phyloP scores from a whole-genome alignment of 768 basidiomycete species.

The Lactarius psammicola region DNA sequence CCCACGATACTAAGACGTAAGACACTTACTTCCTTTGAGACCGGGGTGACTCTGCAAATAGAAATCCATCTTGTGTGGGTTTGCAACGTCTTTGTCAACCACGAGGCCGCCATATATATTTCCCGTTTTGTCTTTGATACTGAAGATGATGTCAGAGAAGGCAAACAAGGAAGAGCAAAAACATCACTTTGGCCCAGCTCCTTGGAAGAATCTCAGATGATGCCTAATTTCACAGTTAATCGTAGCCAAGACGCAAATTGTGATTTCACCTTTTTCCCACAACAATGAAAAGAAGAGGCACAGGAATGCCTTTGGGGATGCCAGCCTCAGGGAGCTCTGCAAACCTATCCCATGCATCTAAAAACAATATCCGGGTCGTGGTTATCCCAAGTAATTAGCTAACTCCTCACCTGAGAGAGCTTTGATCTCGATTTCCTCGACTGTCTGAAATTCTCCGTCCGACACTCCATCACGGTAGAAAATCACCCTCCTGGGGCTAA shows the following conservation, averaged over 20 bases:
- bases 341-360: constrained; percentile 21
- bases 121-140: constrained; percentile 20
- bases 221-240: constrained; percentile 40
- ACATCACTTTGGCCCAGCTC: constrained; percentile 20
- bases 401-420: constrained; percentile 26
- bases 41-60: constrained; percentile 28
- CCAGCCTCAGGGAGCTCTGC: constrained; percentile 3
- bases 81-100: constrained; percentile 24
- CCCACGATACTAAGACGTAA: neutral
- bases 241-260: neutral
- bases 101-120: constrained; percentile 28
- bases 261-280: constrained; percentile 53
- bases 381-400: neutral
- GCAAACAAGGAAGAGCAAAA: constrained; percentile 4
- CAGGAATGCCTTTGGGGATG: neutral
- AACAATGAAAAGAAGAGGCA: constrained; percentile 49
- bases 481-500: constrained; percentile 25
- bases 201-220: constrained; percentile 52
- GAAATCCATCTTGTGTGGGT: constrained; percentile 24
- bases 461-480: constrained; percentile 48
- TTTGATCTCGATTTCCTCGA: constrained; percentile 45
- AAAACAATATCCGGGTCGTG: neutral
- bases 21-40: constrained; percentile 42
- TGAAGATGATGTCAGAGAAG: constrained; percentile 12
- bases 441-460: constrained; percentile 48